Conservation (phyloP, 2,329 filamentous ascomycete genomes). For the Cladosporium cucumerinum region DNA sequence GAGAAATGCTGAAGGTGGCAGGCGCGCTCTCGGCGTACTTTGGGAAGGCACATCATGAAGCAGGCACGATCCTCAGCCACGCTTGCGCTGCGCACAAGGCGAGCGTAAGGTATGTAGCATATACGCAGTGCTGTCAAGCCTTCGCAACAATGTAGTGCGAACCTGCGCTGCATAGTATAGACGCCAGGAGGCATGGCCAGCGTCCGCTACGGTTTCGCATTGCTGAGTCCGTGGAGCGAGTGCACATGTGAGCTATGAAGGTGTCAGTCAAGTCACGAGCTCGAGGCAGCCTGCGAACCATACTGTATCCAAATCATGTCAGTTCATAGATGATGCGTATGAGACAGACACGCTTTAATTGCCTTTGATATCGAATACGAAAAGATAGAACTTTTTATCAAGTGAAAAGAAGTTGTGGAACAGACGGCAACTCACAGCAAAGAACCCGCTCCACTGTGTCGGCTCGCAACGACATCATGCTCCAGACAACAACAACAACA, state of each 20-base stretch:
- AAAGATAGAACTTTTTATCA: neutral
- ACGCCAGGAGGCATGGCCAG: neutral
- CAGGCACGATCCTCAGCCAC: neutral
- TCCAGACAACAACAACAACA: neutral
- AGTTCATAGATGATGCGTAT: neutral
- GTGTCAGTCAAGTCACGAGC: neutral
- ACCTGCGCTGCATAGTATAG: neutral
- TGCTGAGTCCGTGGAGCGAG: neutral
- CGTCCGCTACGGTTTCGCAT: neutral
- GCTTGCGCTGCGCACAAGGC: neutral
- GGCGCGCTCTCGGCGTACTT: neutral
- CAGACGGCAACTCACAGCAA: neutral
- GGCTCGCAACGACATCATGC: neutral
- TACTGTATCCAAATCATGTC: neutral
- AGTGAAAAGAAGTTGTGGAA: neutral
- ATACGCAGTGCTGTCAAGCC: neutral
- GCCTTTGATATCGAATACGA: neutral
- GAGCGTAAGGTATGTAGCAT: neutral
- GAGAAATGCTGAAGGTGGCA: neutral
- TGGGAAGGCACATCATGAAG: conserved; percentile 1
- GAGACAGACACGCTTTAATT: neutral
- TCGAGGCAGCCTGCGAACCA: neutral
- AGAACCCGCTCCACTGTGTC: neutral
- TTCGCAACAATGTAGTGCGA: neutral
- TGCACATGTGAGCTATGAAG: neutral